Conservation (phyloP, 495 filamentous ascomycete genomes). For the Immersiella caudata region DNA sequence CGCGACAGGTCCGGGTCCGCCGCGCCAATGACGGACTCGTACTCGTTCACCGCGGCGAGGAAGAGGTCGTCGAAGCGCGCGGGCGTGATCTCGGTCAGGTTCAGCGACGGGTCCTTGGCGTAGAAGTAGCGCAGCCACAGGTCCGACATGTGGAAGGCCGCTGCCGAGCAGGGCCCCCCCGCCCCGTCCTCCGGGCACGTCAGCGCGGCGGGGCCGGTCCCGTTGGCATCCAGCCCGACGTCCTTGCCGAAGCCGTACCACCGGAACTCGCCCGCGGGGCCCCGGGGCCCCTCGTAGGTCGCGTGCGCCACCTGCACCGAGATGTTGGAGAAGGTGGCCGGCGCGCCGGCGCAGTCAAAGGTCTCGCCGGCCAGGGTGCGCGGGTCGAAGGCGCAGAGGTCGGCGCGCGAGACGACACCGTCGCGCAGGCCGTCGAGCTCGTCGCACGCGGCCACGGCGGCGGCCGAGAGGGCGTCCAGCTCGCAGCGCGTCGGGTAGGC, state of each 20-base stretch:
- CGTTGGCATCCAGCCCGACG: background rate
- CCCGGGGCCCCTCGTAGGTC: background rate
- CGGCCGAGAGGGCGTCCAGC: background rate
- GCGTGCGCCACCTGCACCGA: background rate
- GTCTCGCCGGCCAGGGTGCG: background rate
- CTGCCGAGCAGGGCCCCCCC: background rate
- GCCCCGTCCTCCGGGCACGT: background rate
- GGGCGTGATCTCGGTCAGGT: background rate
- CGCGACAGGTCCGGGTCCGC: conserved; percentile 42
- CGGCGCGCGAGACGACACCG: conserved; percentile 9
- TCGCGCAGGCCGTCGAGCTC: conserved; percentile 19
- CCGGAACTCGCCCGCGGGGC: background rate
- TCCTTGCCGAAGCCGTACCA: conserved; percentile 6
- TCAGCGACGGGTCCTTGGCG: conserved; percentile 19
- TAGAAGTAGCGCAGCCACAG: conserved; percentile 27
- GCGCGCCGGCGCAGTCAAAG: conserved; percentile 1
- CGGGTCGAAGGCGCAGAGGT: background rate
- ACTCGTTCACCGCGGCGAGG: conserved; percentile 30
- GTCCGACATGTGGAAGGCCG: conserved; percentile 2
- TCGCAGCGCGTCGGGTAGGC: conserved; percentile 4
- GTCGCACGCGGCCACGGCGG: conserved; percentile 13
- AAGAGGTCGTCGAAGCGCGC: conserved; percentile 11
- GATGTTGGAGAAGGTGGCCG: background rate
- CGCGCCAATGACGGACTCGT: conserved; percentile 38
- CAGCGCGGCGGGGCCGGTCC: background rate